Percentiles rank a stretch among this genome's conserved stretches.
These are phyloP conservation scores for Boechera divaricarpa DNA, from an alignment of 345 rosid genomes.

Conservation along the genomic window DNA sequence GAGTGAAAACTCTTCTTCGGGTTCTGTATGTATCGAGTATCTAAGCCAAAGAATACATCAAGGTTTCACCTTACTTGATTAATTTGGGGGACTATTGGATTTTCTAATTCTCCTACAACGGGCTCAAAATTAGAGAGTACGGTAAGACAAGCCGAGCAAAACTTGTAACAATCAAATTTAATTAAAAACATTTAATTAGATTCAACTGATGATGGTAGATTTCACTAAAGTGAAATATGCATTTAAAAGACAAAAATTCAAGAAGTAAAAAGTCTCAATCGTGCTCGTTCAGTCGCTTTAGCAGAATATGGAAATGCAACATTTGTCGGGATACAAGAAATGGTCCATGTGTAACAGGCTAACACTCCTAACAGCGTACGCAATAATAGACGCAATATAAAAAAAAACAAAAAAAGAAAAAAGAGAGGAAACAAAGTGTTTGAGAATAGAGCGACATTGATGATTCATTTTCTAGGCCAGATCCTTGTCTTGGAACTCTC, in stretches of 20 bases:
- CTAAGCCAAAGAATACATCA: neutral
- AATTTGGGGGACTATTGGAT: neutral
- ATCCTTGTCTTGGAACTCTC: constrained; percentile 47
- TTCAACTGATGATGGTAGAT: neutral
- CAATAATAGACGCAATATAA: neutral
- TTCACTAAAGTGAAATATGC: neutral
- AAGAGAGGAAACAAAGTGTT: constrained; percentile 24
- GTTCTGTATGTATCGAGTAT: too few relatives aligned
- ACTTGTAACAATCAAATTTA: neutral
- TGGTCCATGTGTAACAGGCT: constrained; percentile 31
- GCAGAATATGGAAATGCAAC: constrained; percentile 32
- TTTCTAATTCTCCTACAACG: neutral
- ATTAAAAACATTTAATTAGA: neutral
- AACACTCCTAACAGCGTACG: constrained; percentile 12
- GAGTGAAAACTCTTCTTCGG: too few relatives aligned
- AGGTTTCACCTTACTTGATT: neutral
- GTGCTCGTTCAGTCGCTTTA: constrained; percentile 37
- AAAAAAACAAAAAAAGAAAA: neutral
- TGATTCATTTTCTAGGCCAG: constrained; percentile 32
- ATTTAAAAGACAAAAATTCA: constrained; percentile 4
- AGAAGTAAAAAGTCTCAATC: constrained; percentile 23
- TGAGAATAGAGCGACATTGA: constrained; percentile 38
- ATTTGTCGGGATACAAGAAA: constrained; percentile 33
- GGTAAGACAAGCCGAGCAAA: neutral
- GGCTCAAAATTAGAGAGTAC: neutral